phyloP scores from a whole-genome alignment of 1,139 yeast genomes.

The Pichia cactophila region DNA sequence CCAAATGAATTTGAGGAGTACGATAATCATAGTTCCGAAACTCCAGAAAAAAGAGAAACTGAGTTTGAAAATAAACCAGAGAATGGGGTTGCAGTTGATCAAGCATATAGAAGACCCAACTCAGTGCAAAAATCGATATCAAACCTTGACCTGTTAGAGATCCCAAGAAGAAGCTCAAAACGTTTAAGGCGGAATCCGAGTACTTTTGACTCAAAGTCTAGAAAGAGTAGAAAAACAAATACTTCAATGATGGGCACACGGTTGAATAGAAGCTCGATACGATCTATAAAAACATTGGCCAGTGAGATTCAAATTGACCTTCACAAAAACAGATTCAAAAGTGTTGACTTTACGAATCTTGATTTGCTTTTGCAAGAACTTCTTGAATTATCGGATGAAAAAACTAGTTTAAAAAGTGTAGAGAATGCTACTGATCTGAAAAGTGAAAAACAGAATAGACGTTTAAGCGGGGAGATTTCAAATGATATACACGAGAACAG shows the following conservation, averaged over 20 bases:
- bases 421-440: not conserved
- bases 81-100: not conserved
- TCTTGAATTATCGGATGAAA: not conserved
- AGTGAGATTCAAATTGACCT: conserved; percentile 4
- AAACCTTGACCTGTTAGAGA: conserved; percentile 2
- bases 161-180: conserved; percentile 16
- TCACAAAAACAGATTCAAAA: conserved; percentile 1
- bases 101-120: not conserved
- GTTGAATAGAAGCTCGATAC: conserved; percentile 1
- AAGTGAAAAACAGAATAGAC: not conserved
- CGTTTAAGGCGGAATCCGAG: conserved; percentile 2
- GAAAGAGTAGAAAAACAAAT: not conserved
- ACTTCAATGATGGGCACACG: not conserved
- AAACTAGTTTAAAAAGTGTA: not conserved
- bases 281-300: conserved; percentile 6
- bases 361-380: conserved; percentile 9
- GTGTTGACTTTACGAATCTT: conserved; percentile 10
- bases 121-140: not conserved
- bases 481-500: not conserved
- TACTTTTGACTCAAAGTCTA: not conserved
- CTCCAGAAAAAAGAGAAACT: not conserved
- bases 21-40: not conserved
- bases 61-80: not conserved
- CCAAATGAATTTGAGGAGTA: not conserved
- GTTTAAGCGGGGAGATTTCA: not conserved